Evolutionary conservation across 1,284 basidiomycete species (phyloP).

Genomic region (Phlebopus sp.): DNA sequence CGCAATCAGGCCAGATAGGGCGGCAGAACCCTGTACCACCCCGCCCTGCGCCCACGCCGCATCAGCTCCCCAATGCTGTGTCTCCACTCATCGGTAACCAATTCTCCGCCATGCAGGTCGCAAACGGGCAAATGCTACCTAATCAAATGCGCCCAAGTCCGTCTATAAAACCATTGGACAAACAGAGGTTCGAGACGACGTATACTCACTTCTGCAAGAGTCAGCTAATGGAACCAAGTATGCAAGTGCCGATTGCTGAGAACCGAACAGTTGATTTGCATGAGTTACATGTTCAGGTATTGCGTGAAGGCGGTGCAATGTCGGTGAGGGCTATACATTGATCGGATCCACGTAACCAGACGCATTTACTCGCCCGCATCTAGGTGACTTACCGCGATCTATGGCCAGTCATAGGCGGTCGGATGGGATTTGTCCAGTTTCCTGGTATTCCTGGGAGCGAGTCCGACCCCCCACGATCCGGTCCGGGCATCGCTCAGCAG

Average conservation of each 20-base stretch:
- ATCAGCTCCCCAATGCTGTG: constrained; percentile 26
- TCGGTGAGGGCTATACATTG: constrained; percentile 38
- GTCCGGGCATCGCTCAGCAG: constrained; percentile 56
- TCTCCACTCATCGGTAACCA: constrained; percentile 27
- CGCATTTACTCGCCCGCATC: constrained; percentile 5
- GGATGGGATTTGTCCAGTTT: constrained; percentile 61
- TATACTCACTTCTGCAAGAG: constrained; percentile 48
- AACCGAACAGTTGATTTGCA: constrained; percentile 54
- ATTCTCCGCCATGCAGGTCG: constrained; percentile 12
- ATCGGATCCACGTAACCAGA: background rate
- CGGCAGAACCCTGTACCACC: constrained; percentile 29
- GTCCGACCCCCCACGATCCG: constrained; percentile 53
- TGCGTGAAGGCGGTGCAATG: constrained; percentile 49
- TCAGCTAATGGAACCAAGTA: constrained; percentile 40
- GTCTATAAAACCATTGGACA: constrained; percentile 41
- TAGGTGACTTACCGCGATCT: constrained; percentile 56
- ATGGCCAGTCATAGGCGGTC: constrained; percentile 65
- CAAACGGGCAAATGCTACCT: constrained; percentile 21
- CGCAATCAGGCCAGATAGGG: constrained; percentile 22
- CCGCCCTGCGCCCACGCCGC: constrained; percentile 30
- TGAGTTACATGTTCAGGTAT: constrained; percentile 53
- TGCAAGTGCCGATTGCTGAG: constrained; percentile 45
- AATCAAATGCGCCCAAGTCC: constrained; percentile 20
- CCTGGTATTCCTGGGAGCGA: constrained; percentile 57
- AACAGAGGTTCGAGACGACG: constrained; percentile 45